Base-by-base conservation (phyloP, 129 eudicot species). In the Sambucus nigra region DNA sequence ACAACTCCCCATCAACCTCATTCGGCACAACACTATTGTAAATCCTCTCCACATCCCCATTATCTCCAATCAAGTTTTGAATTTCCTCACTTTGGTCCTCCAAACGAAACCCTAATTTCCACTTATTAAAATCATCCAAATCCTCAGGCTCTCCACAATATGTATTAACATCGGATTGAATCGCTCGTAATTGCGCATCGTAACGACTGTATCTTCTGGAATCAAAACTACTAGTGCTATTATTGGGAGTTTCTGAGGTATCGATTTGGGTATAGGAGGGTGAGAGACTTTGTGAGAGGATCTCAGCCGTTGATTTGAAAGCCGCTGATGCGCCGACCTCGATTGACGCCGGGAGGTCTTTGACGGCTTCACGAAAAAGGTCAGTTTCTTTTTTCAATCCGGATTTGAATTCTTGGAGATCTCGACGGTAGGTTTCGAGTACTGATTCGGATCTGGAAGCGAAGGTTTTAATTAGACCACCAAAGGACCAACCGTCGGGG, bases 341-440 rank as follows among this genome's bases (percentile, higher is more conserved):
- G 25, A 86, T 72, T 6, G 94, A 76, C 4, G 79, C 44, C 45
- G 96, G 96, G n/a, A 83, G 68, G 31, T 88, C 96, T 81, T 80
- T 83, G 52, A 83, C 94, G 18, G 94, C 96, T 50, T 84, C 94
- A 14, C 76, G 80, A 35, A 91, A 55, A 55, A 83, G 15, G 27
- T 68, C 94, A 3, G 95, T 81, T 57, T 91, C 99, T 21, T 76
- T 85, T 53, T 76, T 66, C 14, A 86, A 63, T 5, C 95, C 99
- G 21, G 84, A 61, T 1, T 84, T 70, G 41, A 91, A 91, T 49
- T 91, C 99, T 73, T 82, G 60, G 4, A 91, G 65, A 73, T 91
- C 99, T 16, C 87, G 88, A 0, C 86, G 73, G 77, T 85, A 85
- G 0, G 83, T 79, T 47, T 85, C 89, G 72, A 91, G 24, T 6